Percentiles rank a stretch among this genome's conserved stretches.
phyloP scores from a whole-genome alignment of 495 filamentous ascomycete genomes.

The Sporormia fimetaria region DNA sequence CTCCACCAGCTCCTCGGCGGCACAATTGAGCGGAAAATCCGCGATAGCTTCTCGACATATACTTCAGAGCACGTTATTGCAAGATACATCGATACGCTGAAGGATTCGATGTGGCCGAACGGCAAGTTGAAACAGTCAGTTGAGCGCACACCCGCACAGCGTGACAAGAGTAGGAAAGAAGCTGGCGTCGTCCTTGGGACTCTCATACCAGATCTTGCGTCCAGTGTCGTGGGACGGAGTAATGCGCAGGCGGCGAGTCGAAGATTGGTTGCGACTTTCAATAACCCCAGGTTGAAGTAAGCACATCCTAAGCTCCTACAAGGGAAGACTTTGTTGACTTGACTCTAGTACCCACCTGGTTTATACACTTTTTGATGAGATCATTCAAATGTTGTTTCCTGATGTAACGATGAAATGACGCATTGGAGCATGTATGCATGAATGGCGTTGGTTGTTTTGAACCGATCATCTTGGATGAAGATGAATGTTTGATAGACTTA shows the following conservation, averaged over 20 bases:
- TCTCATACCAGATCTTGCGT: conserved; percentile 39
- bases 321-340: not conserved
- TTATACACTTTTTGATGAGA: conserved; percentile 33
- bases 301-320: conserved; percentile 2
- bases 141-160: conserved; percentile 36
- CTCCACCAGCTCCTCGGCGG: conserved; percentile 62
- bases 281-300: conserved; percentile 36
- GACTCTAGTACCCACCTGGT: conserved; percentile 30
- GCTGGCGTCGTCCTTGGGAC: conserved; percentile 34
- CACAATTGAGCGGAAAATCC: conserved; percentile 86
- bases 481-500: not conserved
- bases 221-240: conserved; percentile 34
- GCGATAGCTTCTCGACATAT: conserved; percentile 60
- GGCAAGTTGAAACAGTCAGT: conserved; percentile 39
- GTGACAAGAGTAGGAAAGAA: conserved; percentile 41
- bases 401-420: conserved; percentile 14
- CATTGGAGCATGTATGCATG: not conserved
- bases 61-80: conserved; percentile 68
- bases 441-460: not conserved
- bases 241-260: conserved; percentile 33
- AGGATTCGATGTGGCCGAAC: conserved; percentile 68
- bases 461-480: not conserved
- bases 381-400: conserved; percentile 31
- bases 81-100: conserved; percentile 58
- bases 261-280: conserved; percentile 31